phyloP scores from a whole-genome alignment of 2,329 filamentous ascomycete species.

The Nakataea oryzae region DNA sequence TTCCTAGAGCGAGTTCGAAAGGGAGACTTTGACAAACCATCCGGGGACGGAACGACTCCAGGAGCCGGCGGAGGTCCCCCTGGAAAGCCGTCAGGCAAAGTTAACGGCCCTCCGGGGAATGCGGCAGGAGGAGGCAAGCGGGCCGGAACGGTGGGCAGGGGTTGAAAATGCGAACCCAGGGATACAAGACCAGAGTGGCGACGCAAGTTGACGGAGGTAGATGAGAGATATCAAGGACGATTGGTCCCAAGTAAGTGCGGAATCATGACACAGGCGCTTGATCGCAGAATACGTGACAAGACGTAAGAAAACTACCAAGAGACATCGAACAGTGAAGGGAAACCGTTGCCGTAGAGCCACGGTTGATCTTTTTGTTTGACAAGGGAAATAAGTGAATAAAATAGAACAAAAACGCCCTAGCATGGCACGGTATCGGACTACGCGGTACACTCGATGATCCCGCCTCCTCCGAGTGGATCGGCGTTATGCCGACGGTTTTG shows the following conservation, averaged over 20 bases:
- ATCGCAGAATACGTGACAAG: neutral
- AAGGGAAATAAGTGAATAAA: too few relatives aligned
- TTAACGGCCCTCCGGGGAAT: neutral
- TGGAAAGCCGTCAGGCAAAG: too few relatives aligned
- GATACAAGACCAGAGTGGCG: neutral
- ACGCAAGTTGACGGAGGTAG: neutral
- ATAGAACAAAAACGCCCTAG: too few relatives aligned
- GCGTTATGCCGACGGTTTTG: slow-evolving; percentile 1
- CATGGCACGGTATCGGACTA: neutral
- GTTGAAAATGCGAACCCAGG: neutral
- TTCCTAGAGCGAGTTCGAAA: neutral
- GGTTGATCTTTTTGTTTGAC: too few relatives aligned
- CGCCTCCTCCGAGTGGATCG: slow-evolving; percentile 8
- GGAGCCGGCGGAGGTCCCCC: too few relatives aligned
- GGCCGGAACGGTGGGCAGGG: neutral
- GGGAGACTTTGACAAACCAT: neutral
- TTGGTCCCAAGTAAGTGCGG: neutral
- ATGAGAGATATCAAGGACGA: neutral
- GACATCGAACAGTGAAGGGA: too few relatives aligned
- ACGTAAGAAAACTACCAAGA: neutral
- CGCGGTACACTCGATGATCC: neutral
- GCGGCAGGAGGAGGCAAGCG: neutral
- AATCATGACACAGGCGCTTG: too few relatives aligned
- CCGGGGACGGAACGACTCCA: neutral
- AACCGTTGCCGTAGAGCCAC: too few relatives aligned